These are phyloP conservation scores for Monosporozyma unispora DNA, from an alignment of 805 yeast genomes.

Conservation along the genomic window DNA sequence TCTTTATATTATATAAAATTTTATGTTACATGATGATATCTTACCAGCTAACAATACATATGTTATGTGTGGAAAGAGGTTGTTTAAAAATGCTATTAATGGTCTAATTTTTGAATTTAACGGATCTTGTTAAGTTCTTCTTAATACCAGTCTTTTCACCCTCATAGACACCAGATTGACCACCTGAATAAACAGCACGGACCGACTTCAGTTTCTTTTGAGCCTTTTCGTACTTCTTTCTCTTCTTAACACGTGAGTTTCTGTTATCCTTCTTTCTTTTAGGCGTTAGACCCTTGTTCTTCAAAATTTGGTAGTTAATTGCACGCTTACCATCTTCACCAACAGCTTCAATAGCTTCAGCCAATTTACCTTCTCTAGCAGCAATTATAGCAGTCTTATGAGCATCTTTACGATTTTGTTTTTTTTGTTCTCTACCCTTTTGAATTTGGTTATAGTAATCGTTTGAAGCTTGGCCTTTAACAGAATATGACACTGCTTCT, in stretches of 20 bases:
- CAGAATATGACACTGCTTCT: slow-evolving; percentile 33
- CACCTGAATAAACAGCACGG: slow-evolving; percentile 74
- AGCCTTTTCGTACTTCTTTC: slow-evolving; percentile 92
- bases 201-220: slow-evolving; percentile 87
- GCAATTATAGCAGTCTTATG: slow-evolving; percentile 69
- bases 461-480: slow-evolving; percentile 41
- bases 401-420: slow-evolving; percentile 47
- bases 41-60: not conserved
- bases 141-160: slow-evolving; percentile 98
- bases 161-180: slow-evolving; percentile 67
- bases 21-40: not conserved
- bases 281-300: slow-evolving; percentile 93
- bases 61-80: not conserved
- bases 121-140: slow-evolving; percentile 84
- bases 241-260: slow-evolving; percentile 95
- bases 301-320: slow-evolving; percentile 84
- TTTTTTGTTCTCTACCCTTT: slow-evolving; percentile 38
- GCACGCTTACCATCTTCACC: slow-evolving; percentile 90
- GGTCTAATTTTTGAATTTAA: slow-evolving; percentile 42
- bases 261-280: slow-evolving; percentile 88
- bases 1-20: not conserved
- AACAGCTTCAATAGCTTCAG: slow-evolving; percentile 52
- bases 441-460: slow-evolving; percentile 53
- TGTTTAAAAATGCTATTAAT: not conserved
- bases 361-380: slow-evolving; percentile 74